Percentiles rank a stretch among this genome's conserved stretches.
These are phyloP conservation scores for Beta corolliflora DNA, from an alignment of 179 eudicot species.

Conservation along the genomic window DNA sequence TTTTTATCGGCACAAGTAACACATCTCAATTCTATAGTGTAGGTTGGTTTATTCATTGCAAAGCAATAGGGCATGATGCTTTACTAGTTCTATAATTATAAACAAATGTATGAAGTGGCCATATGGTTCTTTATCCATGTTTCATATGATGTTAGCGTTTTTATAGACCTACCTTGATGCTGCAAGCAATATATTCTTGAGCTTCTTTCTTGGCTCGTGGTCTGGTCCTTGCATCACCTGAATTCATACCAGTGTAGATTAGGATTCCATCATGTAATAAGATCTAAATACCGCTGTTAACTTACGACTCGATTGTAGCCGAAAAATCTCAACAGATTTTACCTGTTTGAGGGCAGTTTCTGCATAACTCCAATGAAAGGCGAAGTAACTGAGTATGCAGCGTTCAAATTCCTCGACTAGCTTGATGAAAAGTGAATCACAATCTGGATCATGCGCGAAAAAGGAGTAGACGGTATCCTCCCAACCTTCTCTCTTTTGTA, in stretches of 20 bases:
- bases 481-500: conserved; percentile 71
- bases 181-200: conserved; percentile 85
- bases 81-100: no score
- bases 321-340: background rate
- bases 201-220: conserved; percentile 85
- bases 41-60: background rate
- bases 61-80: no score
- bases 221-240: conserved; percentile 81
- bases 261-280: no score
- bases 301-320: background rate
- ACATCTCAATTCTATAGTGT: background rate
- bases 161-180: conserved; percentile 71
- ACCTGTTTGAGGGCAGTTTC: conserved; percentile 82
- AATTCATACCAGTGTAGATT: no score
- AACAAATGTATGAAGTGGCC: no score
- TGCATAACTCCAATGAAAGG: conserved; percentile 89
- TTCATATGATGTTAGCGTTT: no score
- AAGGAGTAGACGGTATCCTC: conserved; percentile 80
- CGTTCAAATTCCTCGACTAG: conserved; percentile 96
- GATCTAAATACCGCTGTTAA: background rate
- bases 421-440: conserved; percentile 87
- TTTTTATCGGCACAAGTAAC: background rate
- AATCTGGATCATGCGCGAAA: conserved; percentile 68
- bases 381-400: conserved; percentile 94
- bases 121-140: background rate